Evolutionary conservation across 1,139 yeast genomes (phyloP), one percentile per base, ranked within the genome.

Genomic region (Magnusiomyces suaveolens): DNA sequence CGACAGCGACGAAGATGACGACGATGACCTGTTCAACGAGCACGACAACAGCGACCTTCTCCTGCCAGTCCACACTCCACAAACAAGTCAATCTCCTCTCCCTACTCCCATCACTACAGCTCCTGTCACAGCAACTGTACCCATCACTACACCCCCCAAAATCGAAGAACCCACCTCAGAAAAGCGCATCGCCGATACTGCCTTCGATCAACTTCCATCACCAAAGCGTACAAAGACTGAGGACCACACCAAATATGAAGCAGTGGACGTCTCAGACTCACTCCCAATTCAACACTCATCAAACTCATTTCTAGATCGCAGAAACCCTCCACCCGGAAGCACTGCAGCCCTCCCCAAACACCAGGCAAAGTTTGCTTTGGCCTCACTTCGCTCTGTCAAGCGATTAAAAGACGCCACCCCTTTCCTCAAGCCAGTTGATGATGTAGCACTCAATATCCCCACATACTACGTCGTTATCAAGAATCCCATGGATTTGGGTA

Each of bases 351-450:
- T 90, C 61, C 96, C 97, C 21, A 79, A 82, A 57, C 97, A 90
- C 69, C 97, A 92, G 71, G 76, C 79, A 61, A 83, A 83, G 66
- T 84, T 81, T 66, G 70, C 74, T 14, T 60, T 66, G 3, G 67
- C 72, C 10, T 70, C 74, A 29, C 57, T 74, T 39, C 74, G 76
- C 44, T 92, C 95, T 20, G 84, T 94, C 55, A 89, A 87, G 69
- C 75, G 97, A 60, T 77, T 90, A 64, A 87, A 90, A 70, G 98
- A 94, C 71, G 96, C 97, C 1, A 82, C 77, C 26, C 98, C 98
- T 2, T 92, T 92, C 67, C 66, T 87, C 51, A 81, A 76, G 55
- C 98, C 98, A 0, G 99, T 92, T 44, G 97, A 92, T 66, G 85
- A 80, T 2, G 83, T 87, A 54, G 88, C 87, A 66, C 78, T 89